Base-by-base conservation (phyloP, 352 stramenopile species). In the Phytopythium ostracodes region DNA sequence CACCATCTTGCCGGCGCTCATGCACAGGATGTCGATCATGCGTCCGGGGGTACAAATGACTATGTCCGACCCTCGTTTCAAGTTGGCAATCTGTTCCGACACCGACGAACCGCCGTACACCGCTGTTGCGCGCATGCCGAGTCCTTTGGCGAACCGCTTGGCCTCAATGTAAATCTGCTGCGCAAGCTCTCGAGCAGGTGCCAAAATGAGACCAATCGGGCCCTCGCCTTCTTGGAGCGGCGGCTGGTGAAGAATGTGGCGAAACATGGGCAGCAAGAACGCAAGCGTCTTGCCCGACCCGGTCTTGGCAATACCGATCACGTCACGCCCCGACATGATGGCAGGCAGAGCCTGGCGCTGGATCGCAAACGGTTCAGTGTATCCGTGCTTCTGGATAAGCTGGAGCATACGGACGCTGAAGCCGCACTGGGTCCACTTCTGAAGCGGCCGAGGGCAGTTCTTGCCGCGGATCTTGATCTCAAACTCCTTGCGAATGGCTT, bases 291-390 rank as follows among this genome's bases (percentile, higher is more conserved):
- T 97, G 50, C 89, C 89, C 1, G 89, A 98, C 11, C 96, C 96
- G n/a, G 96, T 99, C 71, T 99, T 99, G 9, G 98, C 98, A 64
- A 99, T 98, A 17, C 96, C 97, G 67, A 99, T 99, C 3, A 99
- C 94, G 75, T 99, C 98, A 40, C 98, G 82, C 17, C 98, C 98
- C 0, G 90, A 94, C 97, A 99, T 99, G 64, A 99, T 98, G 20
- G 95, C 97, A 35, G 98, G 98, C 22, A 99, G 69, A 5, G 92
- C 88, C 72, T 98, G 97, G 25, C 92, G 86, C 69, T 99, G 98
- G 60, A 99, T 98, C 0, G 97, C 87, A 74, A 99, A 99, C 4
- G 98, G 98, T 54, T 96, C 88, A 4, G 77, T 66, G 67, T 99
- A 99, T 1, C 86, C 85, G 63, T 97, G 85, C 54, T 96, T 97